phyloP scores from a whole-genome alignment of 108 stramenopile genomes.

The Mayamaea pseudoterrestris region DNA sequence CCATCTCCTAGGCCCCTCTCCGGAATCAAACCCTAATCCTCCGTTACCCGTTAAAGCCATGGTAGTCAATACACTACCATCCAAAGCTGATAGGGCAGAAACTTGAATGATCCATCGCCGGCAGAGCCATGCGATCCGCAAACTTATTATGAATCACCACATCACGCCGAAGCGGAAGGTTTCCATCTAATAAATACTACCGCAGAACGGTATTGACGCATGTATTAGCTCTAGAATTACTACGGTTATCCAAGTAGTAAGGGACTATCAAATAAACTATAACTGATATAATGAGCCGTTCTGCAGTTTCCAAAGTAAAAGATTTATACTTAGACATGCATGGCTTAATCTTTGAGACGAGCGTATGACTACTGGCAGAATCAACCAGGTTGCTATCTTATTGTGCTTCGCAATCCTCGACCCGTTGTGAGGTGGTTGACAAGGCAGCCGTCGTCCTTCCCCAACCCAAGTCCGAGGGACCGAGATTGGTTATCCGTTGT shows the following conservation, averaged over 20 bases:
- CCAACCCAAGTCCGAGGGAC: too few species aligned
- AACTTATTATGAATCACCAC: slow-evolving; percentile 94
- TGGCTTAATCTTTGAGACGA: slow-evolving; percentile 99
- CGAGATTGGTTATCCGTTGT: too few species aligned
- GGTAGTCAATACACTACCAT: slow-evolving; percentile 96
- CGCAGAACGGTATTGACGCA: slow-evolving; percentile 82
- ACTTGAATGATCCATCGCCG: slow-evolving; percentile 90
- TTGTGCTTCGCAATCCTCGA: too few species aligned
- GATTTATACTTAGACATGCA: slow-evolving; percentile 99
- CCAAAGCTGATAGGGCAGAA: slow-evolving; percentile 97
- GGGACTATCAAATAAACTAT: slow-evolving; percentile 98
- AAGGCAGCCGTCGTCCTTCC: too few species aligned
- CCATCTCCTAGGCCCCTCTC: slow-evolving; percentile 98
- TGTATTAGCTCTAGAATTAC: slow-evolving; percentile 98
- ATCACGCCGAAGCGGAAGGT: slow-evolving; percentile 84
- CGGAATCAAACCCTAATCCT: slow-evolving; percentile 95
- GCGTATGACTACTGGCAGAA: slow-evolving; percentile 99
- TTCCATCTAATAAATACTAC: slow-evolving; percentile 95
- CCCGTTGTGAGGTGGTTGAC: too few species aligned
- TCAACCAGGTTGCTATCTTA: slow-evolving; percentile 99
- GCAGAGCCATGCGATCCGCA: slow-evolving; percentile 76
- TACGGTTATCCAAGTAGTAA: slow-evolving; percentile 98
- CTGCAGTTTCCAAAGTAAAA: slow-evolving; percentile 85
- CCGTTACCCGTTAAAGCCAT: slow-evolving; percentile 93
- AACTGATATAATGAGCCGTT: slow-evolving; percentile 99